Conservation (phyloP, 352 stramenopile genomes). For the Phytophthora aleatoria region DNA sequence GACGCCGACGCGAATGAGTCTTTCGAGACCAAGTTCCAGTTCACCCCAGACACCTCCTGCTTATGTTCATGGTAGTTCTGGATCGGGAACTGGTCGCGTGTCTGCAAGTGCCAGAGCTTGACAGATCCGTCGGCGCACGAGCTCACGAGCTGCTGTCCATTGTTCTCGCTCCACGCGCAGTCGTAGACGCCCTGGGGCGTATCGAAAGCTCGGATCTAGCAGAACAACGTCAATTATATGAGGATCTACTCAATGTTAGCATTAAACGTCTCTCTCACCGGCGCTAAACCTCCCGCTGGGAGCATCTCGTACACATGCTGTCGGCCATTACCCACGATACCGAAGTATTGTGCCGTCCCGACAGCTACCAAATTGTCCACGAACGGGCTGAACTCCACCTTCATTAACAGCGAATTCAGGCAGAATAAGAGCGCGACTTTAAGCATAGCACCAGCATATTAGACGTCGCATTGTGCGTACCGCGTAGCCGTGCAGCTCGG, state of each 20-base stretch:
- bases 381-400: slow-evolving; percentile 94
- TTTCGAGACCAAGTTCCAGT: slow-evolving; percentile 92
- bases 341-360: slow-evolving; percentile 92
- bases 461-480: slow-evolving; percentile 25
- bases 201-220: slow-evolving; percentile 86
- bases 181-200: slow-evolving; percentile 91
- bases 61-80: slow-evolving; percentile 88
- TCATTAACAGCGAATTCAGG: not conserved
- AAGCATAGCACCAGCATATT: not conserved
- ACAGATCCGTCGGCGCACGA: slow-evolving; percentile 86
- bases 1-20: slow-evolving; percentile 86
- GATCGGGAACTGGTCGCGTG: slow-evolving; percentile 87
- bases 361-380: slow-evolving; percentile 87
- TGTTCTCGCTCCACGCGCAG: slow-evolving; percentile 90
- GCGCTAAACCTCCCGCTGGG: slow-evolving; percentile 60
- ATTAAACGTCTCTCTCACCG: slow-evolving; percentile 35
- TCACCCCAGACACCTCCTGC: slow-evolving; percentile 87
- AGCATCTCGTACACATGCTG: slow-evolving; percentile 86
- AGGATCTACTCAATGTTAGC: not conserved
- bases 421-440: not conserved
- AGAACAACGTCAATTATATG: not conserved
- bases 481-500: slow-evolving; percentile 71
- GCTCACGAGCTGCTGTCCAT: slow-evolving; percentile 87
- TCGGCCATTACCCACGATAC: slow-evolving; percentile 91
- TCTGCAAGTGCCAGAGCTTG: slow-evolving; percentile 92